Evolutionary conservation across 2,329 filamentous ascomycete species (phyloP), one percentile per base, ranked within the genome.

Genomic region (Zymoseptoria ardabiliae): DNA sequence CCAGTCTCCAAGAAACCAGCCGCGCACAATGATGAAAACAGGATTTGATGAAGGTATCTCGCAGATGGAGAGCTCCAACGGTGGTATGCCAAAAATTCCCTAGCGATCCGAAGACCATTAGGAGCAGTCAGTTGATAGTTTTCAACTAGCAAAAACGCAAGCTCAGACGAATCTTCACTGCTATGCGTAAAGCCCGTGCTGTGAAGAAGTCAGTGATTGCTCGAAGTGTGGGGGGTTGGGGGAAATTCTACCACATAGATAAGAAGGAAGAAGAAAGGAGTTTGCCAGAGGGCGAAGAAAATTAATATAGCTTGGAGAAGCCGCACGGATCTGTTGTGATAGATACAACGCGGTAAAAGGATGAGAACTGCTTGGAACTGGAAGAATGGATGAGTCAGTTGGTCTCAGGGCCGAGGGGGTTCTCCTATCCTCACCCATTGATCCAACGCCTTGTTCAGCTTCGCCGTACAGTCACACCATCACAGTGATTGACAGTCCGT

Each of bases 101-200:
- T 82, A 79, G 78, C 83, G 82, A 81, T 80, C 82, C 81, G 79
- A 79, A 81, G 83, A 82, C 85, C 84, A 83, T 82, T 77, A 82
- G 80, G 80, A 91, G 88, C 81, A 81, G 87, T 90, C 87, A 88
- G 69, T 69, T 83, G 81, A 80, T 89, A 89, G 86, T 89, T 89
- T 89, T 89, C 87, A 90, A 89, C 86, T 89, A 90, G 88, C 88
- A 90, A 90, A 89, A 89, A 90, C 82, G 83, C 83, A 82, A 84
- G 85, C 86, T 91, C 88, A 85, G 88, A 90, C 85, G 83, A 85
- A 86, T 90, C 88, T 85, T 91, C 88, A 91, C 85, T 87, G 86
- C 84, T 84, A 86, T 83, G 83, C 85, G 82, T 89, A 88, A 87
- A 83, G 86, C 88, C 86, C 85, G 78, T 86, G 85, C 85, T 41